Evolutionary conservation across 805 yeast species (phyloP), one percentile per base, ranked within the genome.

Genomic region (Tetrapisispora taiwanensis): DNA sequence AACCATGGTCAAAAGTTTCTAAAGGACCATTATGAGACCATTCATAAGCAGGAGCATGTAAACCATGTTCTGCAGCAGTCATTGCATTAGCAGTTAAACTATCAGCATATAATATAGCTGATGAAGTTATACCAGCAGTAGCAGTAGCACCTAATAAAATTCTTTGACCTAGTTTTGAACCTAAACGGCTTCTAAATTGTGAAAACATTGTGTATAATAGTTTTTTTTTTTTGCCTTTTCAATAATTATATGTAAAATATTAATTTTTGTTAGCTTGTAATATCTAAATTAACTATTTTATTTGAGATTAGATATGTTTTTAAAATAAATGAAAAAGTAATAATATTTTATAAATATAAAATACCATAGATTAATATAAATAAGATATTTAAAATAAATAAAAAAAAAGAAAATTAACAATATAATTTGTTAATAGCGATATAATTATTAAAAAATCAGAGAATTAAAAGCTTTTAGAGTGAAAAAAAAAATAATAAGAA

Each of bases 61-160:
- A 77, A 56, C 98, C 98, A 71, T 92, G 97, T 73, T 92, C 98
- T 55, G 97, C 96, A 54, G 92, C 94, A 45, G 98, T 89, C 95
- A 90, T 84, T 62, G 97, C 97, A 60, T 77, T 79, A 47, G 96
- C 96, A 51, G 87, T 80, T 67, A 80, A 76, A 27, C 88, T 74
- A 66, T 87, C 95, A 60, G 84, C 78, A 71, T 87, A 87, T 61
- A 84, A 72, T 59, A 83, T 71, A 66, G 82, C 84, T 47, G 92
- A 83, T 39, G 94, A 87, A 46, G 86, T 75, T 50, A 84, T 70
- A 53, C 95, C 95, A 48, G 84, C 86, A 54, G 79, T 81, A 47
- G 79, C 70, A 30, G 70, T 68, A 52, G 72, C 68, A 58, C 81
- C 81, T 53, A 75, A 72, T 56, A 80, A 68, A 57, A 72, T 60